Evolutionary conservation across 2,329 filamentous ascomycete species (phyloP).

Genomic region (Colletotrichum salicis): DNA sequence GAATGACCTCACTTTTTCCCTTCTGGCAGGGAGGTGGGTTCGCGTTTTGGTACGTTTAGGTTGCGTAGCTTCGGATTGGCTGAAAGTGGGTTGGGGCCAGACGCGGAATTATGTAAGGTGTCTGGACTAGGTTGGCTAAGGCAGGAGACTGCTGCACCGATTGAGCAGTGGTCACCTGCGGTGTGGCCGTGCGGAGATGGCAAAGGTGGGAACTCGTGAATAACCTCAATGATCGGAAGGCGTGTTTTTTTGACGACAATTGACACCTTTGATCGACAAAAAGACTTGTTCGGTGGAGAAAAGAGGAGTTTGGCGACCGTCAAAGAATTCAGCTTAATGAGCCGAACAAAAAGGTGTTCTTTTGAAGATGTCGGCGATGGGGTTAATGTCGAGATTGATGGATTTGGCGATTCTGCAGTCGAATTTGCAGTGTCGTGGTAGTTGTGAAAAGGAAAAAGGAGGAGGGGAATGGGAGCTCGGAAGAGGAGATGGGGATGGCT

Average conservation of each 20-base stretch:
- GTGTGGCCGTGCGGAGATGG: constrained; percentile 36
- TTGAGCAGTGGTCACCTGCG: constrained; percentile 33
- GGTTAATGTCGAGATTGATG: constrained; percentile 53
- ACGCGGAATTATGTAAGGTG: constrained; percentile 35
- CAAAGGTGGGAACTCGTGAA: constrained; percentile 36
- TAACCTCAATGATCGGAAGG: constrained; percentile 37
- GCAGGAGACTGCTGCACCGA: constrained; percentile 29
- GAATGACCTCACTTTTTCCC: constrained; percentile 37
- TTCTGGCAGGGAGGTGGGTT: constrained; percentile 20
- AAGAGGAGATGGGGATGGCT: constrained; percentile 60
- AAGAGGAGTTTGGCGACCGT: constrained; percentile 37
- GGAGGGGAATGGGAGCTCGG: constrained; percentile 41
- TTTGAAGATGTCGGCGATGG: constrained; percentile 47
- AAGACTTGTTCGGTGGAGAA: constrained; percentile 38
- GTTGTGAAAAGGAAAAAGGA: constrained; percentile 43
- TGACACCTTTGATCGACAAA: constrained; percentile 36
- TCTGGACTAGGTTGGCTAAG: constrained; percentile 24
- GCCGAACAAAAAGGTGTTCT: constrained; percentile 47
- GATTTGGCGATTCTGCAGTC: constrained; percentile 44
- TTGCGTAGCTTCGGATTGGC: constrained; percentile 28
- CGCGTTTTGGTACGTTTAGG: constrained; percentile 26
- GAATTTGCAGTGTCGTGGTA: constrained; percentile 48
- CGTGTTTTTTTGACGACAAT: constrained; percentile 34
- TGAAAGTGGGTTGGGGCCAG: constrained; percentile 16
- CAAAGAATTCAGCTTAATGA: constrained; percentile 43